Base-by-base conservation (phyloP, 352 stramenopile genomes). In the Lagenidium giganteum region DNA sequence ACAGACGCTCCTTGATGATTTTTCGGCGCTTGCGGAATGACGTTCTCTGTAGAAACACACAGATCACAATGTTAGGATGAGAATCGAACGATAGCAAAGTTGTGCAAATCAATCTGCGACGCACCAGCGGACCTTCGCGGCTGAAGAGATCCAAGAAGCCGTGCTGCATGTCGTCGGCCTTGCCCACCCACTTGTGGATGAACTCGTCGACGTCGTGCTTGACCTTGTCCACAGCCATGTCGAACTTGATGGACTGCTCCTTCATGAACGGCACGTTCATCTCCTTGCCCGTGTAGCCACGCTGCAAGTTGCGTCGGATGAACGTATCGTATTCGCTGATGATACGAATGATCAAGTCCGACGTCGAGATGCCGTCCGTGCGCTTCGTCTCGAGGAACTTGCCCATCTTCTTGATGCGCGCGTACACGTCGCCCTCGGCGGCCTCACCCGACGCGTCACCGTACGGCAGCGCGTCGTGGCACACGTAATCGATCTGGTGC, bases 301-400 rank as follows among this genome's bases (percentile, higher is more conserved):
- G 80, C 53, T 89, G 61, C 41, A 96, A 54, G 52, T 96, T 95
- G 34, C 87, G 78, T 24, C 82, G 70, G 51, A 96, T 94, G 57
- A 95, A 95, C 54, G 83, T 94, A 58, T 96, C 86, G 60, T 96
- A 96, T 70, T 95, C 79, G 24, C 79, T 70, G 38, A 96, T 90
- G 63, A 94, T 92, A 21, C 83, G 78, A 32, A 89, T 93, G 54
- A 96, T 96, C 23, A 96, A 64, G 37, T 95, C 83, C 21, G 76
- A 95, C 25, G 83, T 95, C 14, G 83, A 95, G 30, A 96, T 94
- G 25, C 85, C 83, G 34, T 95, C 83, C 22, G 84, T 94, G 38
- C 82, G 77, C 33, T 81, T 64, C 9, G 84, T 93, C 47, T 91
- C 80, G 20, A 89, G 53, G 57, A 95, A 92, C 48, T 87, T 87